Evolutionary conservation across 176 grass and related monocot genomes (phyloP).

Genomic region (Oryza glaberrima): DNA sequence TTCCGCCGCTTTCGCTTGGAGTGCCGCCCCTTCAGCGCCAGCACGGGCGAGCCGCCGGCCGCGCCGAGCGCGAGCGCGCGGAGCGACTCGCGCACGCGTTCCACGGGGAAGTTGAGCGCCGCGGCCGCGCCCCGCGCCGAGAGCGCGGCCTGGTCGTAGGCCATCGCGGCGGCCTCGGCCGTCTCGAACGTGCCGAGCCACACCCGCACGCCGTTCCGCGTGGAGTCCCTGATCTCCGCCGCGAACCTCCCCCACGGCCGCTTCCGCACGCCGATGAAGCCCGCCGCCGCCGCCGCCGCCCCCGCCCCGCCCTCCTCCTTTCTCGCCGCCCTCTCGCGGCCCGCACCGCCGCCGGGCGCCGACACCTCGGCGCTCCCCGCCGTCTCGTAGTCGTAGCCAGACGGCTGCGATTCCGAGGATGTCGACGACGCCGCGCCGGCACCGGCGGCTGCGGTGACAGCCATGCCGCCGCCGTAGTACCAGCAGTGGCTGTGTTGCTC

Average conservation of each 20-base stretch:
- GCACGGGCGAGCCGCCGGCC: conserved; percentile 8
- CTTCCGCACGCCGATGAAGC: conserved; percentile 42
- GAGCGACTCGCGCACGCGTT: conserved; percentile 38
- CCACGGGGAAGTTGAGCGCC: conserved; percentile 38
- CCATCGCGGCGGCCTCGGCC: conserved; percentile 62
- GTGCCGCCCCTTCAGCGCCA: conserved; percentile 40
- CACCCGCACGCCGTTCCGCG: conserved; percentile 49
- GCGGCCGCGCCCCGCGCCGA: not conserved
- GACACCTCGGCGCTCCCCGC: not conserved
- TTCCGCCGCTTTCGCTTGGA: conserved; percentile 40
- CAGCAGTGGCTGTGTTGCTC: too few species aligned
- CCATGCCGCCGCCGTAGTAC: too few species aligned
- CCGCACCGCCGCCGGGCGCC: not conserved
- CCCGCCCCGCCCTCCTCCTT: too few species aligned
- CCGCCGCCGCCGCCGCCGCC: too few species aligned
- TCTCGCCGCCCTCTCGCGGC: too few species aligned
- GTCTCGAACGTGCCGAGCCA: conserved; percentile 77
- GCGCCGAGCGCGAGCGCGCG: conserved; percentile 28
- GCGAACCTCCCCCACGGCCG: conserved; percentile 70
- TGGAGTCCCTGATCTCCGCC: conserved; percentile 61
- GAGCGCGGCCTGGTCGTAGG: conserved; percentile 68
- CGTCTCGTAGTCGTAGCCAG: too few species aligned
- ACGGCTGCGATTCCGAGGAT: too few species aligned
- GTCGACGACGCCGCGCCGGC: too few species aligned
- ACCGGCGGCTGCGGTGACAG: too few species aligned